A percentile compares a stretch with the other conserved stretches of the same genome.
These are phyloP conservation scores for Zygosaccharomyces rouxii DNA, from an alignment of 805 yeast species.

Conservation along the genomic window DNA sequence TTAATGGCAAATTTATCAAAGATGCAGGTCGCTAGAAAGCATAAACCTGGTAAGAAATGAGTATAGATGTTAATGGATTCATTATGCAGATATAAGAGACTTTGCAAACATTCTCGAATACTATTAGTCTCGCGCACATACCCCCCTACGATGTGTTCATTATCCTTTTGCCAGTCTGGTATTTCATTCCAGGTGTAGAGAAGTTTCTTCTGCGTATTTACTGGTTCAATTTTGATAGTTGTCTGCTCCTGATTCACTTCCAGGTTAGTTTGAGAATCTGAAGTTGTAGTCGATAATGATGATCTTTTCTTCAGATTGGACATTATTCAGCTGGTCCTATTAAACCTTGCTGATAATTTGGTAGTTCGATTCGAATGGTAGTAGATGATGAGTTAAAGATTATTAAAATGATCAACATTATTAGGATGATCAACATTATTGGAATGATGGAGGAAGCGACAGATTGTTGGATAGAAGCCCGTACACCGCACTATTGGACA, in stretches of 20 bases:
- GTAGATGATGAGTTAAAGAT: too few species aligned
- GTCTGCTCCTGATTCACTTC: neutral
- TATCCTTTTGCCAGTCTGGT: conserved; percentile 72
- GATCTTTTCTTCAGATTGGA: neutral
- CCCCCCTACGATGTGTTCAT: conserved; percentile 58
- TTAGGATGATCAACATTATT: too few species aligned
- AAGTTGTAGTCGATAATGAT: neutral
- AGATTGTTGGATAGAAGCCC: neutral
- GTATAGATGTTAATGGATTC: conserved; percentile 71
- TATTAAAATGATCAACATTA: too few species aligned
- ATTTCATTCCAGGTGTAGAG: conserved; percentile 43
- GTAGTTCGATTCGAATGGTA: too few species aligned
- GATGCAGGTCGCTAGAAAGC: conserved; percentile 21
- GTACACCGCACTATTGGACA: neutral
- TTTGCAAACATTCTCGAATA: conserved; percentile 40
- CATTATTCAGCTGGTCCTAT: neutral
- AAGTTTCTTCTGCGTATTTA: neutral
- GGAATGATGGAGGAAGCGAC: neutral
- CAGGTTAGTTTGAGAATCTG: neutral
- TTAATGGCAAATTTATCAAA: conserved; percentile 33
- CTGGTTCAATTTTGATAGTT: neutral
- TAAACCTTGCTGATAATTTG: too few species aligned
- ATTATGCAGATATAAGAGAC: conserved; percentile 59
- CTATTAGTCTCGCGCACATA: conserved; percentile 56
- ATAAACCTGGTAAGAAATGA: conserved; percentile 47